phyloP scores from a whole-genome alignment of 2,329 filamentous ascomycete genomes.

The Trichoderma polysporum region DNA sequence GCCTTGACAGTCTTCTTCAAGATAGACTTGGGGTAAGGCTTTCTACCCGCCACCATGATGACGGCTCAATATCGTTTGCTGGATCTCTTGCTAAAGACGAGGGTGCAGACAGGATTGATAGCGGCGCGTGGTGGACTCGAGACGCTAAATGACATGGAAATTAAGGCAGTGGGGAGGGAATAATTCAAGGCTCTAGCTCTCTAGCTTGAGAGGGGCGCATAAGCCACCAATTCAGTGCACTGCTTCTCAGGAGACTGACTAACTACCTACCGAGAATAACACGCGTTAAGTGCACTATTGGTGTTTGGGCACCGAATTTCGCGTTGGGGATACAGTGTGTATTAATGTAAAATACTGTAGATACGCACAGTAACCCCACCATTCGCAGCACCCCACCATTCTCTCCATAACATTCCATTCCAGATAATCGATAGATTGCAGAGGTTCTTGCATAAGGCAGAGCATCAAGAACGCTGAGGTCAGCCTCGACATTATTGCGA shows the following conservation, averaged over 20 bases:
- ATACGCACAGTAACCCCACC: constrained; percentile 19
- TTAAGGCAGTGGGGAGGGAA: neutral
- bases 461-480: neutral
- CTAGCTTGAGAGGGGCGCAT: neutral
- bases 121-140: neutral
- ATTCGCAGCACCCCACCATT: constrained; percentile 13
- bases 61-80: neutral
- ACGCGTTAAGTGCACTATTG: neutral
- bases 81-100: neutral
- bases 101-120: neutral
- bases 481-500: constrained; percentile 24
- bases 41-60: constrained; percentile 53
- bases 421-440: neutral
- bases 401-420: neutral
- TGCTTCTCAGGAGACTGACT: neutral
- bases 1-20: constrained; percentile 90
- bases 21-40: constrained; percentile 78
- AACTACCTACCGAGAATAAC: no score
- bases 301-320: neutral
- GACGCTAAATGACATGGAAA: neutral
- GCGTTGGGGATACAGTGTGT: neutral
- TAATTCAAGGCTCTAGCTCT: neutral
- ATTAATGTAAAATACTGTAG: constrained; percentile 23
- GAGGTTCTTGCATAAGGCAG: neutral
- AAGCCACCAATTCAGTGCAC: neutral